Percentiles rank a stretch among this genome's conserved stretches.
These are phyloP conservation scores for Syzygium syzygioides DNA, from an alignment of 441 rosid genomes.

Conservation along the genomic window DNA sequence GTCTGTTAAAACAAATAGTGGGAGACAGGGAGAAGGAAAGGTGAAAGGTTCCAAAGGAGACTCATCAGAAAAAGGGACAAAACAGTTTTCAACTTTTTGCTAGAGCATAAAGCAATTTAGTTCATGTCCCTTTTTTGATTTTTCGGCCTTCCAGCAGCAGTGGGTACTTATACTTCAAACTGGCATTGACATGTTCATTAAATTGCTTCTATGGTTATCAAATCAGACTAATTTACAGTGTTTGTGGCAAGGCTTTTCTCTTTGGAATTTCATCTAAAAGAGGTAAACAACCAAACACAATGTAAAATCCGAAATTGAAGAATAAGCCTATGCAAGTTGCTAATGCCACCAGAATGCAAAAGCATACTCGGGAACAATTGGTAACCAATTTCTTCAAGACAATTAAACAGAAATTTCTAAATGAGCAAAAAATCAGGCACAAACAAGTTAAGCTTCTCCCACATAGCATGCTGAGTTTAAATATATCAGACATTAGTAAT, in stretches of 20 bases:
- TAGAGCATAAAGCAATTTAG: background rate
- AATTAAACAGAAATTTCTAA: background rate
- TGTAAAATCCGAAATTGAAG: background rate
- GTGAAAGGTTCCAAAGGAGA: background rate
- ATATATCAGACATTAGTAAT: background rate
- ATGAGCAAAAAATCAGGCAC: background rate
- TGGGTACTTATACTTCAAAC: background rate
- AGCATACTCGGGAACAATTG: background rate
- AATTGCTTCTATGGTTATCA: background rate
- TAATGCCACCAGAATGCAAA: background rate
- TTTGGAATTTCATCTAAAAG: background rate
- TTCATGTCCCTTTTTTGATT: background rate
- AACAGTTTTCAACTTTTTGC: background rate
- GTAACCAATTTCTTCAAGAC: background rate
- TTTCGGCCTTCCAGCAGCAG: background rate
- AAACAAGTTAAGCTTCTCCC: background rate
- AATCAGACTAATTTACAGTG: background rate
- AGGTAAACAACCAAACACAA: background rate
- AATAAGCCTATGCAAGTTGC: background rate
- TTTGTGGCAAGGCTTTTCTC: background rate
- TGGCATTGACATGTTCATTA: background rate
- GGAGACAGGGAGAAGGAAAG: background rate
- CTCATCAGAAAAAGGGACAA: background rate
- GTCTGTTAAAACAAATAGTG: background rate
- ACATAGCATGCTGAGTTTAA: background rate